Percentiles rank a stretch among this genome's conserved stretches.
phyloP scores from a whole-genome alignment of 805 yeast species.

The Starmerella floricola region DNA sequence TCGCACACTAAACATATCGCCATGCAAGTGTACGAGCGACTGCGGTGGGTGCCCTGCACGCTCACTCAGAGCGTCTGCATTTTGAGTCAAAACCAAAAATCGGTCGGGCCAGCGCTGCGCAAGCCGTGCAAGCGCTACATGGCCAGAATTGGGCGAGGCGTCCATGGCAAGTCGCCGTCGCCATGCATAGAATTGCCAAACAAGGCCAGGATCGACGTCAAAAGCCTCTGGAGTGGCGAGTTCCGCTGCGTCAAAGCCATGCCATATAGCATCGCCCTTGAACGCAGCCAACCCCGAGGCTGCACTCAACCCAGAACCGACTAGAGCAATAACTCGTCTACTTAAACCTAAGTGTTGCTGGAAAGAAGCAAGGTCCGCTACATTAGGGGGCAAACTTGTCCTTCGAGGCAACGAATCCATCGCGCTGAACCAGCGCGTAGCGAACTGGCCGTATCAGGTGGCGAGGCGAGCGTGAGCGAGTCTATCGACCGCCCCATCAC shows the following conservation, averaged over 20 bases:
- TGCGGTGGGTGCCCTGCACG: slow-evolving; percentile 50
- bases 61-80: slow-evolving; percentile 62
- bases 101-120: slow-evolving; percentile 31
- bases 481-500: too few relatives aligned
- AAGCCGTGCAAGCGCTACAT: slow-evolving; percentile 52
- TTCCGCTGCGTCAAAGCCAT: slow-evolving; percentile 63
- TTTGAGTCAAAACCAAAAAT: slow-evolving; percentile 65
- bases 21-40: slow-evolving; percentile 61
- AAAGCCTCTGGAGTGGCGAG: slow-evolving; percentile 89
- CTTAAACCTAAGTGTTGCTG: slow-evolving; percentile 28
- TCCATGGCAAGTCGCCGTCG: slow-evolving; percentile 51
- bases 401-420: too few relatives aligned
- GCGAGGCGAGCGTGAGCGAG: too few relatives aligned
- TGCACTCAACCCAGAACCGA: slow-evolving; percentile 76
- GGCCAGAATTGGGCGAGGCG: slow-evolving; percentile 67
- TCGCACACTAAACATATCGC: slow-evolving; percentile 56
- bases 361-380: slow-evolving; percentile 27
- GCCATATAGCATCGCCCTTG: slow-evolving; percentile 63
- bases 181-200: slow-evolving; percentile 79
- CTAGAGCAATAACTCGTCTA: slow-evolving; percentile 34
- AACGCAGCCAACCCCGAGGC: slow-evolving; percentile 67
- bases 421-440: too few relatives aligned
- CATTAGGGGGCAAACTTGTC: too few relatives aligned
- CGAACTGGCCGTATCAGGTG: too few relatives aligned
- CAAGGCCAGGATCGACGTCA: slow-evolving; percentile 66